Evolutionary conservation across 148 eudicot genomes (phyloP).

Genomic region (Rheum nobile): DNA sequence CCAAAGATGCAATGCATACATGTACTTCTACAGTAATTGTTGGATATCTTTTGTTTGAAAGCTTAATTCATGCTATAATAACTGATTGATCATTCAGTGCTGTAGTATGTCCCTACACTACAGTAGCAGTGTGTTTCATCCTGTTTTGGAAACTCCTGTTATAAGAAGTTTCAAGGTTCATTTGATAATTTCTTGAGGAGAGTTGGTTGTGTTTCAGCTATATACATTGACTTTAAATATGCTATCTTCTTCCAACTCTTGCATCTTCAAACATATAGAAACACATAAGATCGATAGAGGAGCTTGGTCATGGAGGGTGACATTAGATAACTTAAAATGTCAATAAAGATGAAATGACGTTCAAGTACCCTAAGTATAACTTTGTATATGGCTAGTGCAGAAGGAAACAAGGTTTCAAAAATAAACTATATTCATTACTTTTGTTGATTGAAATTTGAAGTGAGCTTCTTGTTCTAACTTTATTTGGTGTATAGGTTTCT

Average conservation of each 20-base stretch:
- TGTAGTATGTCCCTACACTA: neutral
- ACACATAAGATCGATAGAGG: neutral
- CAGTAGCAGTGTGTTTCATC: neutral
- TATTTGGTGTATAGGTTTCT: constrained; percentile 34
- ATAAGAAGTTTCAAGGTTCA: neutral
- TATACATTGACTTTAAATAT: neutral
- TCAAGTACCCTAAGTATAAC: neutral
- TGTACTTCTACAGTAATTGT: neutral
- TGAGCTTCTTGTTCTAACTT: neutral
- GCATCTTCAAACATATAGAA: neutral
- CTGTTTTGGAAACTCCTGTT: neutral
- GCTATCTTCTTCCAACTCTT: neutral
- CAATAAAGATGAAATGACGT: neutral
- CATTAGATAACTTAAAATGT: neutral
- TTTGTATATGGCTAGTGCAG: neutral
- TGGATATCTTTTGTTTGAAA: neutral
- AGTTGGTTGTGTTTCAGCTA: neutral
- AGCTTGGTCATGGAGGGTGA: neutral
- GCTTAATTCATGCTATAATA: neutral
- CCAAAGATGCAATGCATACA: neutral
- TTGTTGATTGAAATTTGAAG: neutral
- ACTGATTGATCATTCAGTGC: neutral
- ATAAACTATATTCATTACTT: neutral
- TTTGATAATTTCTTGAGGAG: neutral
- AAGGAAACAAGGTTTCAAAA: neutral